Evolutionary conservation across 2,329 filamentous ascomycete genomes (phyloP).

Genomic region (Aspergillus sp.): DNA sequence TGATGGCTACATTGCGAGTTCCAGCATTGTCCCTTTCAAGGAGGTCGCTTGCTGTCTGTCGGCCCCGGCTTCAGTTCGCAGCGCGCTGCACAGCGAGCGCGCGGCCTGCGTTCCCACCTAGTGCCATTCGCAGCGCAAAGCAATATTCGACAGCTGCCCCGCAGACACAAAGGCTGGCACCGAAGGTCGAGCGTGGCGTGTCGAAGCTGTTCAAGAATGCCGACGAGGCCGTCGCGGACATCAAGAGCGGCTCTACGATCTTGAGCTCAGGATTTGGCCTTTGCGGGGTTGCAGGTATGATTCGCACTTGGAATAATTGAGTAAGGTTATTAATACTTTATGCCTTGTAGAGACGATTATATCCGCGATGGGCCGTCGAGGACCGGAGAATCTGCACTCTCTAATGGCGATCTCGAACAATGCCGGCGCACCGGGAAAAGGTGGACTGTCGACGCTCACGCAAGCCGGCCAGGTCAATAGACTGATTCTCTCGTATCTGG

Average conservation of each 20-base stretch:
- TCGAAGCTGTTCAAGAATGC: slow-evolving; percentile 41
- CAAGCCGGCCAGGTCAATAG: slow-evolving; percentile 62
- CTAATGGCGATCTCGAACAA: slow-evolving; percentile 77
- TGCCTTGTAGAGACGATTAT: slow-evolving; percentile 58
- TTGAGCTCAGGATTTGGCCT: slow-evolving; percentile 76
- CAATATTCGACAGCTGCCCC: slow-evolving; percentile 16
- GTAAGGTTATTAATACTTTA: slow-evolving; percentile 1
- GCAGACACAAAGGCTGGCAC: slow-evolving; percentile 12
- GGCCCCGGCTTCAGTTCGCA: slow-evolving; percentile 14
- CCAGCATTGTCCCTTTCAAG: slow-evolving; percentile 17
- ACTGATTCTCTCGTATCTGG: slow-evolving; percentile 67
- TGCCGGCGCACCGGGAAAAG: slow-evolving; percentile 60
- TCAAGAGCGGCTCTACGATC: slow-evolving; percentile 61
- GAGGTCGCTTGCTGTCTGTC: slow-evolving; percentile 15
- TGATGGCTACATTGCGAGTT: slow-evolving; percentile 21
- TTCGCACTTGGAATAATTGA: neutral
- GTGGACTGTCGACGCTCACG: slow-evolving; percentile 61
- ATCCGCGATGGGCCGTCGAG: slow-evolving; percentile 54
- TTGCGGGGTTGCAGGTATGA: slow-evolving; percentile 61
- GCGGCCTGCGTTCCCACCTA: slow-evolving; percentile 6
- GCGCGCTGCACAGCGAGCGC: slow-evolving; percentile 9
- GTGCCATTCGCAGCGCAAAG: slow-evolving; percentile 1
- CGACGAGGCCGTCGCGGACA: slow-evolving; percentile 61
- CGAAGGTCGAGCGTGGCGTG: slow-evolving; percentile 22
- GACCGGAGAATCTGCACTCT: slow-evolving; percentile 46